phyloP scores from a whole-genome alignment of 2,329 filamentous ascomycete species.

The Colletotrichum plurivorum region DNA sequence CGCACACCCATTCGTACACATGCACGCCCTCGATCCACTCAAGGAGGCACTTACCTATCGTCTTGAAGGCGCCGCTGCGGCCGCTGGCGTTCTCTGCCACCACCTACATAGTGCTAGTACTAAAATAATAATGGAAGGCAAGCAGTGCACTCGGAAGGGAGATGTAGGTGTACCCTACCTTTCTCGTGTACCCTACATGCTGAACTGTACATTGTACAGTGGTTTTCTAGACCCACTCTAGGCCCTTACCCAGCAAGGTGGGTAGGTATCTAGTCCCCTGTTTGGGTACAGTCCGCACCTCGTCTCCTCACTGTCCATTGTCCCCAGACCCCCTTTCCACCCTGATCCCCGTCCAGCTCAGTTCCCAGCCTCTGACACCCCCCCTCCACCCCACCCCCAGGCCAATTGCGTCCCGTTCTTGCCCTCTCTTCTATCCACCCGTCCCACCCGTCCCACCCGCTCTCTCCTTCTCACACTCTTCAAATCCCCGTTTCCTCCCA shows the following conservation, averaged over 20 bases:
- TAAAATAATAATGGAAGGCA: too few relatives aligned
- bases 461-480: conserved; percentile 30
- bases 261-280: conserved; percentile 4
- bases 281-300: background rate
- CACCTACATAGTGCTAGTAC: background rate
- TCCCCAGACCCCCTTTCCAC: background rate
- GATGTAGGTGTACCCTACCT: too few relatives aligned
- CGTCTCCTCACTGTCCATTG: conserved; percentile 12
- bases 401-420: conserved; percentile 39
- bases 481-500: conserved; percentile 32
- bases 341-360: conserved; percentile 22
- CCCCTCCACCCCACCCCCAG: conserved; percentile 15
- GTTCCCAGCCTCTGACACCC: conserved; percentile 38
- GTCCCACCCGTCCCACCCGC: conserved; percentile 36
- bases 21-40: background rate
- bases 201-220: too few relatives aligned
- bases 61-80: background rate
- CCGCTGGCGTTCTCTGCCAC: background rate
- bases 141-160: background rate
- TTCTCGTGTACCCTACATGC: too few relatives aligned
- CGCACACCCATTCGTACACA: background rate
- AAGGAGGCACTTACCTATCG: background rate
- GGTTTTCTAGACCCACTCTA: background rate
- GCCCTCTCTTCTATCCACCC: conserved; percentile 33
- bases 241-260: background rate